Conservation (phyloP, 208 protist genomes). For the Leishmania guyanensis region DNA sequence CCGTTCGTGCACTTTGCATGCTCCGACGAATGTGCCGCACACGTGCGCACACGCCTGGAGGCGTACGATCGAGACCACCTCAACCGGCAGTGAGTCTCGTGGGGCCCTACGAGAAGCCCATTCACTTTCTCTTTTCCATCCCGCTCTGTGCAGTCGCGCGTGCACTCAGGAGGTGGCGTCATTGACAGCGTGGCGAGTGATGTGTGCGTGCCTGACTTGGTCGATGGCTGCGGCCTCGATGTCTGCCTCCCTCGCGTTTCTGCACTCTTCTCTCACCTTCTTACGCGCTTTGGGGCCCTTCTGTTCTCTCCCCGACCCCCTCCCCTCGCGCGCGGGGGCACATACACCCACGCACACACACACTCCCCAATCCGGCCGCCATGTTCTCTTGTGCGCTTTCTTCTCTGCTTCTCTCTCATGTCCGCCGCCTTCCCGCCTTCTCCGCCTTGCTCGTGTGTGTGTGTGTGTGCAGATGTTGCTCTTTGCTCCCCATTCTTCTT, state of each 20-base stretch:
- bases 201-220: neutral
- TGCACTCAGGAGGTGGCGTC: neutral
- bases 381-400: neutral
- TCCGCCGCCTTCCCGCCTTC: neutral
- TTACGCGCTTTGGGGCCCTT: neutral
- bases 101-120: too few species aligned
- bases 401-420: neutral
- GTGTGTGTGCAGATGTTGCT: neutral
- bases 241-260: neutral
- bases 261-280: neutral
- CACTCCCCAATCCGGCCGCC: neutral
- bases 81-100: neutral
- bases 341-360: too few species aligned
- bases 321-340: neutral
- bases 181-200: neutral
- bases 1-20: conserved; percentile 80
- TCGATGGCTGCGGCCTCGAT: neutral
- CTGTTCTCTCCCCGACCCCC: neutral
- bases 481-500: neutral
- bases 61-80: conserved; percentile 42
- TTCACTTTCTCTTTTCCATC: neutral
- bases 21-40: conserved; percentile 55
- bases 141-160: neutral
- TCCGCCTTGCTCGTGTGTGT: neutral
- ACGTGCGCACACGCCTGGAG: conserved; percentile 53